Evolutionary conservation across 2,329 filamentous ascomycete species (phyloP), one percentile per base, ranked within the genome.

Genomic region (Verticillium longisporum): DNA sequence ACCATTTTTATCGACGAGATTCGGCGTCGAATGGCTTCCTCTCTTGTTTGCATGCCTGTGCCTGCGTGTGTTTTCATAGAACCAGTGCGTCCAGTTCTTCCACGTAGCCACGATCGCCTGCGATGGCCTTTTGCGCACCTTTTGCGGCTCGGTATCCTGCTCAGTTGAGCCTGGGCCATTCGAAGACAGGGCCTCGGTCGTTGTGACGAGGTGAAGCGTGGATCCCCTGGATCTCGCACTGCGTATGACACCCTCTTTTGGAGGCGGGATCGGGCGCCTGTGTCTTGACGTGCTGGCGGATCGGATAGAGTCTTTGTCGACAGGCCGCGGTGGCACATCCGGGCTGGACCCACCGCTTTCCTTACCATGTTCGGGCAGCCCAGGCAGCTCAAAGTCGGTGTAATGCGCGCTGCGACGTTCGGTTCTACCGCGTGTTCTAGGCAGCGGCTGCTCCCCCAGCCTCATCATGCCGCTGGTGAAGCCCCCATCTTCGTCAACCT

Each of bases 161-260:
- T 71, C 68, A 59, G 64, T 67, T 7, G 57, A 53, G 14, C 41
- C 31, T 10, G 31, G 31, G 33, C 66, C 65, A 60, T 71, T 73
- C n/a, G 73, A 65, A 21, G 73, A 74, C 15, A 85, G 65, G 1
- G 77, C 78, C 18, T 85, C 83, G 6, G 80, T 79, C 0, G 85
- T 87, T 10, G 90, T 89, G 45, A 96, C 92, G 4, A 96, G 84
- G 70, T 97, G 92, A 36, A 97, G 82, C 65, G 92, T 95, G 66
- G 92, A 97, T 54, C 91, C 90, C 63, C 91, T 83, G 66, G 90
- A 90, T 67, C 89, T 82, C 62, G 90, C 86, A 64, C 86, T 87
- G 66, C 86, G 80, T 61, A 88, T 73, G 11, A 86, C 76, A 14
- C 86, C 85, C 71, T 97, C 93, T 21, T 72, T 97, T 97, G 94